Conservation (phyloP, 306 rosid genomes). For the Senna tora region DNA sequence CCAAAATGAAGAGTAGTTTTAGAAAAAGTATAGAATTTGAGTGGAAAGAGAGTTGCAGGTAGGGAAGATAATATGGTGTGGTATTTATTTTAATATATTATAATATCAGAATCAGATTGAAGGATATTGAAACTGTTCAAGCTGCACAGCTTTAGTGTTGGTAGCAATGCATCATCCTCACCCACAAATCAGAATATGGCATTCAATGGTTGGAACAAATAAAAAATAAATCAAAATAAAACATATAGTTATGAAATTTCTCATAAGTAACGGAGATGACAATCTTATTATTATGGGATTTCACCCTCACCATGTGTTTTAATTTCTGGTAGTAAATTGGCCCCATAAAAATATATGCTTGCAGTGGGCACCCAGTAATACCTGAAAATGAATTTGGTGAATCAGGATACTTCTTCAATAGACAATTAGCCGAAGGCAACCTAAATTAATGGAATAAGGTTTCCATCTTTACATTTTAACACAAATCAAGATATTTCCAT, state of each 20-base stretch:
- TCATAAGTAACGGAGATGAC: conserved; percentile 8
- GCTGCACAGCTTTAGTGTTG: neutral
- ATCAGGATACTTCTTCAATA: conserved; percentile 20
- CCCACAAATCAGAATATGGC: neutral
- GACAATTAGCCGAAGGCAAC: conserved; percentile 14
- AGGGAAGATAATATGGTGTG: neutral
- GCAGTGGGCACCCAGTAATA: conserved; percentile 91
- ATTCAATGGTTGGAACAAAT: neutral
- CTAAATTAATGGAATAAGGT: conserved; percentile 14
- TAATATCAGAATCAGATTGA: neutral
- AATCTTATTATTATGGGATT: conserved; percentile 10
- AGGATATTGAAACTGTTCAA: neutral
- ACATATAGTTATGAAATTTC: neutral
- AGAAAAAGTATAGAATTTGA: neutral
- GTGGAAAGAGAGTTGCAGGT: neutral
- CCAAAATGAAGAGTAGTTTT: neutral
- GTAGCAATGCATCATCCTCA: conserved; percentile 9
- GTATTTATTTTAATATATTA: neutral
- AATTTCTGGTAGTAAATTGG: conserved; percentile 96
- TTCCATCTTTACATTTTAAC: neutral
- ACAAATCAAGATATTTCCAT: conserved; percentile 1
- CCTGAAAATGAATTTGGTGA: conserved; percentile 52
- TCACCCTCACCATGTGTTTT: conserved; percentile 84
- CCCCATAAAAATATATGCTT: conserved; percentile 98
- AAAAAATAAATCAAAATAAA: neutral